Base-by-base conservation (phyloP, 2,329 filamentous ascomycete species). In the Alternaria atra region DNA sequence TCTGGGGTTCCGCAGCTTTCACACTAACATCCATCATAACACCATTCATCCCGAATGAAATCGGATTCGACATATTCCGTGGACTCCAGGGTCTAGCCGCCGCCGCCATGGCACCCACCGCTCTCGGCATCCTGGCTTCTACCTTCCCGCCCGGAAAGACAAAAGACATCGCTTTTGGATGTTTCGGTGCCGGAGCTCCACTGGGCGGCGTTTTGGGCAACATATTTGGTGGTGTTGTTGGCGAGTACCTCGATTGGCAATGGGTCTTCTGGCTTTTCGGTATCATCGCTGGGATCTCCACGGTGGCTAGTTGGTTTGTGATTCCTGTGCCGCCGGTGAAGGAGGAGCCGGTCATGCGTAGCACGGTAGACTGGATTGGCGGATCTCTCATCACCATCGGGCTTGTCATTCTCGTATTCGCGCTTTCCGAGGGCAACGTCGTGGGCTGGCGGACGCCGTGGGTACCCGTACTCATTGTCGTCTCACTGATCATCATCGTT, bases 71-170 rank as follows among this genome's bases (percentile, higher is more conserved):
- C 71, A 58, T 91, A 1, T 86, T 91, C 67, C 82, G 90, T 3
- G 90, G 85, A 0, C 79, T 92, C 7, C 89, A 91, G 64, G 90
- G 90, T 1, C 74, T 92, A 10, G 89, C 89, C 2, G 87, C 87
- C 27, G 89, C 90, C 2, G 88, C 89, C 15, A 91, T 90, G 70
- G 87, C 91, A 0, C 89, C 90, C 0, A 91, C 89, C 0, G 90
- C 89, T 0, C 87, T 92, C 70, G 90, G 90, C 0, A 91, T 91
- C 39, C 75, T 92, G 3, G 89, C 89, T 0, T 85, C 86, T 1
- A 90, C 87, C 0, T 91, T 91, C 55, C 85, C 86, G 1, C 88
- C 89, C 0, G 88, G 89, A 0, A 88, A 86, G 64, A 86, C 88
- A 4, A 91, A 91, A 77, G 91, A 90, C 68, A 90, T 90, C 71